A percentile compares a stretch with the other conserved stretches of the same genome.
These are phyloP conservation scores for Penicillium digitatum DNA, from an alignment of 2,329 filamentous ascomycete species.

Conservation along the genomic window DNA sequence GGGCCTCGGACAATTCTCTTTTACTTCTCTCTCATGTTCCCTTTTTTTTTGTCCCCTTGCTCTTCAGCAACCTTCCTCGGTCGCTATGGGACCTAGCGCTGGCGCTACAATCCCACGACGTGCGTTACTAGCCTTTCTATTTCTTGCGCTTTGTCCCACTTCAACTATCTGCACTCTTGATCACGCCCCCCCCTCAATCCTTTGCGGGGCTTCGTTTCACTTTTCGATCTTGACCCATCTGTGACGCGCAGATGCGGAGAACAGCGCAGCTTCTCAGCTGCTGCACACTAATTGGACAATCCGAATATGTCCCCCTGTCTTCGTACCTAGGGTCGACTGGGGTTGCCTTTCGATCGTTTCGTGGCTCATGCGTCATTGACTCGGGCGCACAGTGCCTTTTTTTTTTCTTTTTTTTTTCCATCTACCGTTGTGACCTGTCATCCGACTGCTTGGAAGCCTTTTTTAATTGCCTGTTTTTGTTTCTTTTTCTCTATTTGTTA, in stretches of 20 bases:
- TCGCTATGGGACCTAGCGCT: slow-evolving; percentile 14
- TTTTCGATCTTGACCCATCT: slow-evolving; percentile 1
- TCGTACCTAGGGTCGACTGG: slow-evolving; percentile 6
- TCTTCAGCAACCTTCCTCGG: slow-evolving; percentile 7
- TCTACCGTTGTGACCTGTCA: slow-evolving; percentile 15
- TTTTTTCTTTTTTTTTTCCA: slow-evolving; percentile 5
- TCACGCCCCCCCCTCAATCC: background rate
- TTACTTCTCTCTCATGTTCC: background rate
- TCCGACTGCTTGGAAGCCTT: slow-evolving; percentile 14
- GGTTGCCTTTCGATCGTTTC: slow-evolving; percentile 3
- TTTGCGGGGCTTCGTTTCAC: slow-evolving; percentile 9
- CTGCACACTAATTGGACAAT: slow-evolving; percentile 14
- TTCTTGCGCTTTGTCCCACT: slow-evolving; percentile 11
- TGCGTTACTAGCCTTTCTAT: slow-evolving; percentile 19
- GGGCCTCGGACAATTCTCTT: background rate
- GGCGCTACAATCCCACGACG: slow-evolving; percentile 13
- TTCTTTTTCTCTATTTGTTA: slow-evolving; percentile 6
- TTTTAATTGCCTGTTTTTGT: slow-evolving; percentile 9
- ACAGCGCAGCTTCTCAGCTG: slow-evolving; percentile 1
- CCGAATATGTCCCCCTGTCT: slow-evolving; percentile 1
- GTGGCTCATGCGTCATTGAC: slow-evolving; percentile 12
- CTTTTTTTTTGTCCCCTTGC: background rate
- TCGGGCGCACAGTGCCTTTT: background rate
- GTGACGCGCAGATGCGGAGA: slow-evolving; percentile 22
- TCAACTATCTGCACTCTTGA: slow-evolving; percentile 2